phyloP scores from a whole-genome alignment of 441 rosid species.

The Populus hybrid region DNA sequence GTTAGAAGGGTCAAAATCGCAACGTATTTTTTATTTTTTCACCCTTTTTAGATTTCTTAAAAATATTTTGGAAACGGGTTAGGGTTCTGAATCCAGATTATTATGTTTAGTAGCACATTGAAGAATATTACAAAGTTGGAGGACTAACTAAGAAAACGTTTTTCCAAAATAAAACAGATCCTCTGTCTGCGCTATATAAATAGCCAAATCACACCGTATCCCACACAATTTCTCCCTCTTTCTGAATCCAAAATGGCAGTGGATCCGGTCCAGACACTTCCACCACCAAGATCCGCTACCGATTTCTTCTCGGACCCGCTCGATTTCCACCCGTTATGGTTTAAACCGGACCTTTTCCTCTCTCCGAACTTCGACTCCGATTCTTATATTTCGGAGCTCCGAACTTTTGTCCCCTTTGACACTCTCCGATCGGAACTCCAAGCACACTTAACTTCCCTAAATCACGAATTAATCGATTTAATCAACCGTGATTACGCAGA shows the following conservation, averaged over 20 bases:
- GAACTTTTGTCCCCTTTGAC: slow-evolving; percentile 88
- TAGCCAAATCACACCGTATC: not conserved
- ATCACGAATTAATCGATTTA: slow-evolving; percentile 86
- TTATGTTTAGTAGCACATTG: not conserved
- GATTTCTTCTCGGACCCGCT: slow-evolving; percentile 89
- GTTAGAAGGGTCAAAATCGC: too few species aligned
- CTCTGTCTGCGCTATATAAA: not conserved
- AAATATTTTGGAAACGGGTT: too few species aligned
- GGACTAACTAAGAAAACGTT: not conserved
- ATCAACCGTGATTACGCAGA: slow-evolving; percentile 95
- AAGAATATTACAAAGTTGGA: not conserved
- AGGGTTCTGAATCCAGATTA: too few species aligned
- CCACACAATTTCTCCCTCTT: not conserved
- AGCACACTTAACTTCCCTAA: slow-evolving; percentile 74
- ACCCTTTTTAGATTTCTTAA: too few species aligned
- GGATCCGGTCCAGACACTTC: slow-evolving; percentile 39
- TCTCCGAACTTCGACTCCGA: slow-evolving; percentile 80
- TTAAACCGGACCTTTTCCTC: slow-evolving; percentile 83
- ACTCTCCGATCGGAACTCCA: slow-evolving; percentile 94
- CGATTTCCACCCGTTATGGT: slow-evolving; percentile 87
- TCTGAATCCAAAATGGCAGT: slow-evolving; percentile 42
- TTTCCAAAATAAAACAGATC: not conserved
- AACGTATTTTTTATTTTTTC: too few species aligned
- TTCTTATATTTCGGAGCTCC: slow-evolving; percentile 85
- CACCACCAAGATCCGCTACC: slow-evolving; percentile 79